A percentile compares a stretch with the other conserved stretches of the same genome.
phyloP scores from a whole-genome alignment of 805 yeast genomes.

The Lipomyces japonicus region DNA sequence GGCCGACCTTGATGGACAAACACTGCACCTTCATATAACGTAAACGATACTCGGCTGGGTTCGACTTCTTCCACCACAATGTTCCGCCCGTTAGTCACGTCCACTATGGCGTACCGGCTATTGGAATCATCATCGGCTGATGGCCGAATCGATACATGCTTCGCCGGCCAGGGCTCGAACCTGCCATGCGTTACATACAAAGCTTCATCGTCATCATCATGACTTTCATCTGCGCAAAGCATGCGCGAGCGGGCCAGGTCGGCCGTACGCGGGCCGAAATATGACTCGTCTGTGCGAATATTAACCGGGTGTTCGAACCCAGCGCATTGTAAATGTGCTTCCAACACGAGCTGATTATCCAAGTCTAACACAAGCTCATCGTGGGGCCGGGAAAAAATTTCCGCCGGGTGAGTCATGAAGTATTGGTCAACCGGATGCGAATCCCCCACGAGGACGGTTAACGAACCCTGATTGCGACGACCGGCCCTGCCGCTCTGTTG shows the following conservation, averaged over 20 bases:
- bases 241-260: conserved; percentile 39
- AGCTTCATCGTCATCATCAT: conserved; percentile 37
- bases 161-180: conserved; percentile 79
- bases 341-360: conserved; percentile 59
- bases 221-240: conserved; percentile 26
- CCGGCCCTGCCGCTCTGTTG: conserved; percentile 99
- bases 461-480: conserved; percentile 75
- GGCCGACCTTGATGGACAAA: conserved; percentile 92
- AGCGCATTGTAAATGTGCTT: conserved; percentile 90
- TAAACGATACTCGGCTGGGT: conserved; percentile 81
- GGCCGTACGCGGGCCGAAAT: conserved; percentile 47
- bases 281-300: conserved; percentile 50
- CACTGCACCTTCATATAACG: conserved; percentile 82
- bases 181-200: conserved; percentile 51
- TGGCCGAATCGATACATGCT: conserved; percentile 72
- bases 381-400: conserved; percentile 50
- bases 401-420: conserved; percentile 66
- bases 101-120: conserved; percentile 87
- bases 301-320: conserved; percentile 76
- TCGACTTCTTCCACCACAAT: conserved; percentile 84
- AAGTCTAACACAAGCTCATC: conserved; percentile 50
- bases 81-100: conserved; percentile 72
- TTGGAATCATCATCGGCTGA: conserved; percentile 74
- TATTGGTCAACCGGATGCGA: conserved; percentile 82
- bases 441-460: conserved; percentile 80